Base-by-base conservation (phyloP, 768 basidiomycete genomes). In the Kwoniella sp. region DNA sequence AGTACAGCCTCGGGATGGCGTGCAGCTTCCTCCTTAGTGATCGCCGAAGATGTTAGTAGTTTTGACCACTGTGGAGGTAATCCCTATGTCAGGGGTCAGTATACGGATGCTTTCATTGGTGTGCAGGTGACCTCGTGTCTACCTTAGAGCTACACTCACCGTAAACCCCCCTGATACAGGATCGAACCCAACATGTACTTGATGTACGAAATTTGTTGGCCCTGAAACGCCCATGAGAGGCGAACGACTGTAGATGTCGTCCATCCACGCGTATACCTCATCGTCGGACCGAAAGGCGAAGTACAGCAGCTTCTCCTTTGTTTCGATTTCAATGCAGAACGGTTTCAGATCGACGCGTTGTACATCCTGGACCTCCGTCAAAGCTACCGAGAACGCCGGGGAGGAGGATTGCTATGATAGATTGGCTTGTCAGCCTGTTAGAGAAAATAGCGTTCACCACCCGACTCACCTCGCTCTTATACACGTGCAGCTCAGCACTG, bases 41-140 rank as follows among this genome's bases (percentile, higher is more conserved):
- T 95, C 28, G 91, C 91, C 3, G 89, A 92, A 69, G 92, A 90
- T 4, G 89, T 96, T 65, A 99, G 81, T n/a, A 99, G 80, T 57
- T 91, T 88, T 67, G 83, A 88, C 93, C 93, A 99, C 78, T 93
- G 89, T 50, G 95, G 91, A 9, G 93, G 93, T 73, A 99, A 83
- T 51, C 93, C 93, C 89, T 91, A 59, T 8, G 25, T 38, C 12
- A 36, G 46, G 19, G 33, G 20, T 29, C 12, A 49, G 29, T 4
- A 8, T 11, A 37, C 9, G 33, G 6, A 5, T 34, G 9, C 41
- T 22, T 12, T 25, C n/a, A n/a, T n/a, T n/a, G n/a, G n/a, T n/a
- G n/a, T n/a, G n/a, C n/a, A n/a, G n/a, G n/a, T n/a, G n/a, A n/a
- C n/a, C n/a, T n/a, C n/a, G n/a, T n/a, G n/a, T n/a, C n/a, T n/a